These are phyloP conservation scores for Metschnikowia matae DNA, from an alignment of 805 yeast species.

Conservation along the genomic window DNA sequence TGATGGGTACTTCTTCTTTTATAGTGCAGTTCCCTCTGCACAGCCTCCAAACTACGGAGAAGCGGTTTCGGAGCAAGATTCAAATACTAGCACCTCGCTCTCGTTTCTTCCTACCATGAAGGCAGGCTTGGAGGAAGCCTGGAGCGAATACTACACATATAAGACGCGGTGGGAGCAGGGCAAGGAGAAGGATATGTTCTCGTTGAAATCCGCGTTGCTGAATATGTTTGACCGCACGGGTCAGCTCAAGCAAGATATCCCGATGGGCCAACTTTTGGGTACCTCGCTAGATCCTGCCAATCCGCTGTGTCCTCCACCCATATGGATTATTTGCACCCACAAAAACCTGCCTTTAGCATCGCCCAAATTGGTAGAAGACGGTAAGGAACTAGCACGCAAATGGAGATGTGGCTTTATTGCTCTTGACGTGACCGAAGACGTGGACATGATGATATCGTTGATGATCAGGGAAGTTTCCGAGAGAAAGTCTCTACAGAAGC, in stretches of 20 bases:
- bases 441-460: constrained; percentile 55
- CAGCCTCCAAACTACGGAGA: constrained; percentile 58
- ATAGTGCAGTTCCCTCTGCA: constrained; percentile 61
- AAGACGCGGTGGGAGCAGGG: constrained; percentile 57
- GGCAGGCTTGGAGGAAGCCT: constrained; percentile 62
- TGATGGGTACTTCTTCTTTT: constrained; percentile 70
- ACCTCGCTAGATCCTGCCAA: constrained; percentile 32
- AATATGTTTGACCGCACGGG: constrained; percentile 52
- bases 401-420: constrained; percentile 69
- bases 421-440: constrained; percentile 51
- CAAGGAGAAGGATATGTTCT: constrained; percentile 63
- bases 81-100: constrained; percentile 23
- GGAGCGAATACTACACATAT: constrained; percentile 62
- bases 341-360: constrained; percentile 52
- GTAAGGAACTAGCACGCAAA: constrained; percentile 49
- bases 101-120: constrained; percentile 45
- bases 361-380: constrained; percentile 56
- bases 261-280: constrained; percentile 17
- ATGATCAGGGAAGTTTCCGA: constrained; percentile 60
- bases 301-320: constrained; percentile 53
- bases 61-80: constrained; percentile 11
- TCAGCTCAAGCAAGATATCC: constrained; percentile 1
- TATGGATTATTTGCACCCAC: constrained; percentile 65
- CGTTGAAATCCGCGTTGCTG: constrained; percentile 53
- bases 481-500: constrained; percentile 24